Evolutionary conservation across 1,284 basidiomycete species (phyloP), one percentile per base, ranked within the genome.

Genomic region (Ustilago hordei): DNA sequence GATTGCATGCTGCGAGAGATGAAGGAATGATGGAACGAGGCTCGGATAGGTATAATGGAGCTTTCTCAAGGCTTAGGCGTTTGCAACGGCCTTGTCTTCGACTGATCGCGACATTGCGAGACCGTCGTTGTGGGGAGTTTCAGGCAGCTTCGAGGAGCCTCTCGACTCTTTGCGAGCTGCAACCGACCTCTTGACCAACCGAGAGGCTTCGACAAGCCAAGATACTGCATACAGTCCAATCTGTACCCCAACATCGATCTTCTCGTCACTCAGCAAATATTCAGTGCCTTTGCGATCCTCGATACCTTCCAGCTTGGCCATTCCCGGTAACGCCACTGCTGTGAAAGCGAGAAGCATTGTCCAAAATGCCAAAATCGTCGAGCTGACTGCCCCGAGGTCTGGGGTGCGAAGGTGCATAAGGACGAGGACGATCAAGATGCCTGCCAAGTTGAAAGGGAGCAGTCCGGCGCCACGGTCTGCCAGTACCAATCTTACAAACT

Each of bases 401-500:
- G 50, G 28, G 1, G 63, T 59, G 47, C 69, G 72, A 3, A 68
- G 0, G 50, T 78, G 75, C 55, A 80, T 66, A 17, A 81, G 61
- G 2, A 81, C 41, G 13, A 81, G 68, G 34, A 78, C 60, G 61
- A 81, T 63, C 15, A 78, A 43, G 13, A 81, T 68, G 48, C 74
- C 75, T 9, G 67, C 79, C 23, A 81, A 39, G 31, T 68, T 80
- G 71, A 80, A 81, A 1, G 79, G 79, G 0, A 81, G 66, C 17
- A 81, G 53, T 12, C 79, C 79, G 5, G 70, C 69, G 41, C 77
- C 78, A 15, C 78, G 79, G 55, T 79, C 34, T 9, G 75, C 78
- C n/a, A 81, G 56, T 9, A 71, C 75, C n/a, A 81, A 65, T n/a
- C 79, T 48, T 4, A 75, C 75, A 63, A 81, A 75, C 45, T 81